Evolutionary conservation across 1,284 basidiomycete species (phyloP).

Genomic region (Irpex sp.): DNA sequence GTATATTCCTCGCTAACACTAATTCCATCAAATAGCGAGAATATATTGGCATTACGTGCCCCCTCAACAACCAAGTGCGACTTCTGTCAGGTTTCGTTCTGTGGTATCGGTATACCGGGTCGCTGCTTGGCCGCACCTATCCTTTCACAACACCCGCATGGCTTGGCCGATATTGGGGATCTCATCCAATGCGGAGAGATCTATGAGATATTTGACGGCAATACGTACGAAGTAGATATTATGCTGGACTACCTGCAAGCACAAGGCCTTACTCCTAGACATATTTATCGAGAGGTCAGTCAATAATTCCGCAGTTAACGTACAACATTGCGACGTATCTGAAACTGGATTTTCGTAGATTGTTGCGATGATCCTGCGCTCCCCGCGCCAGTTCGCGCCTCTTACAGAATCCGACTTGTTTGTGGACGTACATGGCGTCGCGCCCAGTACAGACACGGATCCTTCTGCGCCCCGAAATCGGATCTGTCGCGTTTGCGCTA

Average conservation of each 20-base stretch:
- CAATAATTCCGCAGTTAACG: conserved; percentile 16
- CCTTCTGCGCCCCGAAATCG: conserved; percentile 50
- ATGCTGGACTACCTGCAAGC: conserved; percentile 72
- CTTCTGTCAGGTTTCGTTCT: conserved; percentile 73
- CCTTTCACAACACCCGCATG: conserved; percentile 61
- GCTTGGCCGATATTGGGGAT: conserved; percentile 60
- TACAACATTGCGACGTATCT: neutral
- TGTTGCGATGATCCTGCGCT: conserved; percentile 51
- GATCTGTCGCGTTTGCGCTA: conserved; percentile 68
- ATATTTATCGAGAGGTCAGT: conserved; percentile 69
- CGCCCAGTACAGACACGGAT: conserved; percentile 49
- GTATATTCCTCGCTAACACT: neutral
- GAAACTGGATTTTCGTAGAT: conserved; percentile 41
- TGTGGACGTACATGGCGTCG: conserved; percentile 55
- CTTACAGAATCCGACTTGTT: conserved; percentile 69
- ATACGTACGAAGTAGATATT: conserved; percentile 73
- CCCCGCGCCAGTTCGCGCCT: conserved; percentile 58
- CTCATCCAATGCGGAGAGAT: conserved; percentile 69
- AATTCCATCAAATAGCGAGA: conserved; percentile 46
- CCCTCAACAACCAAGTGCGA: conserved; percentile 76
- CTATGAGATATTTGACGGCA: conserved; percentile 74
- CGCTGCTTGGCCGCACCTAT: conserved; percentile 64
- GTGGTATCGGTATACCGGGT: conserved; percentile 67
- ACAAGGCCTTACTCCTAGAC: conserved; percentile 54
- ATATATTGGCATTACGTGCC: conserved; percentile 60